A percentile compares a stretch with the other conserved stretches of the same genome.
Conservation (phyloP, 2,329 filamentous ascomycete genomes). For the Annulohypoxylon truncatum region DNA sequence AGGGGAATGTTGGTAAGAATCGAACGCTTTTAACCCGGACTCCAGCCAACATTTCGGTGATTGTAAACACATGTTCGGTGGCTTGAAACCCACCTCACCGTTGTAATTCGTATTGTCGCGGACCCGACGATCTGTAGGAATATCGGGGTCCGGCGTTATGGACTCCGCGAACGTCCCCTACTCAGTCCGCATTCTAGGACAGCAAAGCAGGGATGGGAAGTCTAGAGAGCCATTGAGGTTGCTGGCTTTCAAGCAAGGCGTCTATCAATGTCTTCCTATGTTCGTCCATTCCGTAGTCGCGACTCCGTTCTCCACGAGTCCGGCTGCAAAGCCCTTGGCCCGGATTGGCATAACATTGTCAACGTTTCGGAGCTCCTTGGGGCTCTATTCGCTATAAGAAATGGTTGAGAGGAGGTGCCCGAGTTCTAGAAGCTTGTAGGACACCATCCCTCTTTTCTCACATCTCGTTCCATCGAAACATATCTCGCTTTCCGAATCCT, state of each 20-base stretch:
- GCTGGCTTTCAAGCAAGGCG: not conserved
- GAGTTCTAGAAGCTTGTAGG: not conserved
- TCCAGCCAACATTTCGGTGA: not conserved
- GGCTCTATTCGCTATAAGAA: slow-evolving; percentile 31
- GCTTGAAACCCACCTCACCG: not conserved
- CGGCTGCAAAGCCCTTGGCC: slow-evolving; percentile 2
- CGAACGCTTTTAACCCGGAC: not conserved
- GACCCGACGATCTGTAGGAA: not conserved
- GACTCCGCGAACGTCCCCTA: not conserved
- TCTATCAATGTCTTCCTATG: not conserved
- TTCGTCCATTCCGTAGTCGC: slow-evolving; percentile 12
- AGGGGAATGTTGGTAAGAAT: not conserved
- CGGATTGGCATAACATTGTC: slow-evolving; percentile 2
- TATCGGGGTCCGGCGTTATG: not conserved
- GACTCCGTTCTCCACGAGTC: slow-evolving; percentile 21
- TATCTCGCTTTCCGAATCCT: not conserved
- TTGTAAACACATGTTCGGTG: not conserved
- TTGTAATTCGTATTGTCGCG: not conserved
- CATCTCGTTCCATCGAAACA: not conserved
- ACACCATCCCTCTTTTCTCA: slow-evolving; percentile 1
- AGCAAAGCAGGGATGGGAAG: not conserved
- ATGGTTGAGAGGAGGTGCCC: not conserved
- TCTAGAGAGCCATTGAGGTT: not conserved
- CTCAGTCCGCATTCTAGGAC: not conserved
- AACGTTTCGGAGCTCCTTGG: slow-evolving; percentile 37